phyloP scores from a whole-genome alignment of 73 alveolate genomes.

The Paramecium sonneborni region DNA sequence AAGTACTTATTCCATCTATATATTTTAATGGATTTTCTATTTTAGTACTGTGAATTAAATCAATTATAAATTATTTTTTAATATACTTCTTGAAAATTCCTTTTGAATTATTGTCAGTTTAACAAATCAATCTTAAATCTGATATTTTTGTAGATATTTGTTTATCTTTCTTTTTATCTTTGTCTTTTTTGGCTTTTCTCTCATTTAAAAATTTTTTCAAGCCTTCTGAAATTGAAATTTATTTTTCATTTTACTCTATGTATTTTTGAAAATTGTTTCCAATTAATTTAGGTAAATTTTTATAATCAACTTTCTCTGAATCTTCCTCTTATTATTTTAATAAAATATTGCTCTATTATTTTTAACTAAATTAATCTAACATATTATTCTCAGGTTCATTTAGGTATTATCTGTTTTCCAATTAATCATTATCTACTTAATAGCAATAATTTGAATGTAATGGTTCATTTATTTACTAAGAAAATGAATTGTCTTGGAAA shows the following conservation, averaged over 20 bases:
- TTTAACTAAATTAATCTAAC: too few relatives aligned
- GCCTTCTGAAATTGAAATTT: not conserved
- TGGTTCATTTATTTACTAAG: too few relatives aligned
- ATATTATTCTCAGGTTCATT: too few relatives aligned
- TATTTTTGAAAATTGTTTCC: not conserved
- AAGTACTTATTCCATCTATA: not conserved
- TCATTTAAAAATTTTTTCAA: not conserved
- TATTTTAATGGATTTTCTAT: not conserved
- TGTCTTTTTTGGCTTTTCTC: not conserved
- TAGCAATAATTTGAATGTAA: too few relatives aligned
- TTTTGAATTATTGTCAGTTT: not conserved
- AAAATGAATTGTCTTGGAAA: too few relatives aligned
- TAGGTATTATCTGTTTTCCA: too few relatives aligned
- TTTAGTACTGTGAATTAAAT: not conserved
- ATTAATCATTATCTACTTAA: too few relatives aligned
- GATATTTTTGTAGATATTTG: not conserved
- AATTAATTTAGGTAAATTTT: not conserved
- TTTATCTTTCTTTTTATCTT: not conserved
- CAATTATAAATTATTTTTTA: not conserved
- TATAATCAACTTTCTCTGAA: not conserved
- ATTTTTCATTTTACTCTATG: not conserved
- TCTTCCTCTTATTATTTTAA: too few relatives aligned
- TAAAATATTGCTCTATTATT: too few relatives aligned
- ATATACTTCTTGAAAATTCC: not conserved
- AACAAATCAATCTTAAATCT: not conserved